Conservation (phyloP, 2,329 filamentous ascomycete species). For the Aspergillus ochraceoroseus region DNA sequence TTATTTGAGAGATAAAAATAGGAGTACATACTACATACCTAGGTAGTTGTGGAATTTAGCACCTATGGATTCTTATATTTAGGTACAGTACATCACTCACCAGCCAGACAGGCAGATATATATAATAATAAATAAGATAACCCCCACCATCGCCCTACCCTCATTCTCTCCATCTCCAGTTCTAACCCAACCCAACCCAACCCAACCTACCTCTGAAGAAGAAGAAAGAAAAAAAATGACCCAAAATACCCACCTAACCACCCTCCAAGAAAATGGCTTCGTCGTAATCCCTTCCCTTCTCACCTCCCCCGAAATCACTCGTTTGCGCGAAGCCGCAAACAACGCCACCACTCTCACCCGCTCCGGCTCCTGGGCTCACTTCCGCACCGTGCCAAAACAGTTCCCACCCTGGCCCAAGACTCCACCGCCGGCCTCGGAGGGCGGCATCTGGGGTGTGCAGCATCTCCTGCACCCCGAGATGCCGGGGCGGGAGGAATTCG, state of each 20-base stretch:
- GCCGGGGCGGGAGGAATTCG: constrained; percentile 58
- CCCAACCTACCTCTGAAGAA: background rate
- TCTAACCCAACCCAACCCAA: background rate
- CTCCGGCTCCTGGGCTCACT: constrained; percentile 69
- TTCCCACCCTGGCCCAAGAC: constrained; percentile 77
- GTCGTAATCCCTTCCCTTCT: constrained; percentile 66
- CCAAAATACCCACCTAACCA: constrained; percentile 42
- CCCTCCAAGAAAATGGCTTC: constrained; percentile 68
- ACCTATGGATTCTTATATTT: no score
- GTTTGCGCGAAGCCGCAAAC: constrained; percentile 57
- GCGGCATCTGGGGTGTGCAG: constrained; percentile 85
- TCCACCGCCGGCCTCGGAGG: constrained; percentile 43
- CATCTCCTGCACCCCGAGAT: constrained; percentile 73
- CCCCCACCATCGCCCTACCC: background rate
- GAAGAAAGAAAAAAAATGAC: constrained; percentile 11
- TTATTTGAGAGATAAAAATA: no score
- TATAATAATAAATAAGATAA: no score
- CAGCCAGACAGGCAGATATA: no score
- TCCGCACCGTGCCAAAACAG: constrained; percentile 81
- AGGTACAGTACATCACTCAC: no score
- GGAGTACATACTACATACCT: no score
- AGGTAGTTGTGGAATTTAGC: no score
- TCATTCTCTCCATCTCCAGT: background rate
- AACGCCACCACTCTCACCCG: constrained; percentile 59
- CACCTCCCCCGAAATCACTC: constrained; percentile 50